These are phyloP conservation scores for Saussurea involucrata DNA, from an alignment of 129 eudicot species.

Conservation along the genomic window DNA sequence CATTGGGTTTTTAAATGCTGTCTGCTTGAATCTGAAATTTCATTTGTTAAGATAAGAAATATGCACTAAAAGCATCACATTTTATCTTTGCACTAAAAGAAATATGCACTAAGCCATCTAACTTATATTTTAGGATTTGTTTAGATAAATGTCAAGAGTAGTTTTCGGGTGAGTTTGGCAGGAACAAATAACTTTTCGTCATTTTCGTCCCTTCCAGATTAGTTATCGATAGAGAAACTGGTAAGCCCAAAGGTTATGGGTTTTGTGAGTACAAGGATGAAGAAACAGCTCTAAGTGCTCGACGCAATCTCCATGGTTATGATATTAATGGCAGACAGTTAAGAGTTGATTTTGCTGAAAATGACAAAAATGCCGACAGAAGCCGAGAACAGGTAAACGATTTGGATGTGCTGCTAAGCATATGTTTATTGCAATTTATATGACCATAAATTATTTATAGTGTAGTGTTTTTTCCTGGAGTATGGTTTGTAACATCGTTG, in stretches of 20 bases:
- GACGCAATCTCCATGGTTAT: constrained; percentile 92
- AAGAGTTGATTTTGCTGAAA: constrained; percentile 98
- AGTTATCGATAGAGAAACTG: constrained; percentile 91
- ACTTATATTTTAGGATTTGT: neutral
- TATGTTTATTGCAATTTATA: constrained; percentile 1
- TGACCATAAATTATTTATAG: neutral
- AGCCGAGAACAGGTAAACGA: constrained; percentile 70
- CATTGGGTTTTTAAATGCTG: neutral
- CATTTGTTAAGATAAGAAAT: neutral
- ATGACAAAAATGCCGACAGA: constrained; percentile 78
- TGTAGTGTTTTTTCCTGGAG: neutral
- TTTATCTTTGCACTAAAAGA: too few species aligned
- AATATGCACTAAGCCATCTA: neutral
- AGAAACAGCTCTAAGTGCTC: constrained; percentile 97
- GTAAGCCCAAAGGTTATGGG: constrained; percentile 97
- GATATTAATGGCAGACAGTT: constrained; percentile 95
- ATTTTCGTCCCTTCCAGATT: constrained; percentile 41
- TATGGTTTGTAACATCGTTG: neutral
- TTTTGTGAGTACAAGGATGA: constrained; percentile 98
- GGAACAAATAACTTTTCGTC: neutral
- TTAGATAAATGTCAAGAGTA: neutral
- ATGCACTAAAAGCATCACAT: neutral
- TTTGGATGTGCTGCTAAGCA: constrained; percentile 7
- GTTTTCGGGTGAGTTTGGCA: neutral
- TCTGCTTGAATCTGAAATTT: too few species aligned